phyloP scores from a whole-genome alignment of 2,329 filamentous ascomycete genomes.

The Remersonia thermophila region DNA sequence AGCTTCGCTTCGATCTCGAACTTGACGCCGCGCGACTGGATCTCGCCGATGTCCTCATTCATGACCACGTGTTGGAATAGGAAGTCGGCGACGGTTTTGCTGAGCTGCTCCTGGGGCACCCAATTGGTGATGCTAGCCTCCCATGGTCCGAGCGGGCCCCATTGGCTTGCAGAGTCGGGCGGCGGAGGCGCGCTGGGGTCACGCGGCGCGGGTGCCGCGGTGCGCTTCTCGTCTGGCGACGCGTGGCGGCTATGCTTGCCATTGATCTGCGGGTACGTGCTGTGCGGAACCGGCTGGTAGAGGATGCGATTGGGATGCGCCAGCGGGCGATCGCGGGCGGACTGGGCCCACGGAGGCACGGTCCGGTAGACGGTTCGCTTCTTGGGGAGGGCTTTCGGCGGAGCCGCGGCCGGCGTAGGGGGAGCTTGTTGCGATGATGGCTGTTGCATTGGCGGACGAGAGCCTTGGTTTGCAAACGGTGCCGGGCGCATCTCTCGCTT shows the following conservation, averaged over 20 bases:
- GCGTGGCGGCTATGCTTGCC: slow-evolving; percentile 33
- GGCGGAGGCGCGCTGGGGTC: slow-evolving; percentile 15
- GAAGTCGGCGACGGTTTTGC: slow-evolving; percentile 69
- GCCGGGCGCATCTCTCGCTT: slow-evolving; percentile 35
- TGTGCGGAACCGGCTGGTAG: slow-evolving; percentile 25
- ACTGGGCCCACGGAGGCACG: slow-evolving; percentile 39
- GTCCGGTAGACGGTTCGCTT: slow-evolving; percentile 27
- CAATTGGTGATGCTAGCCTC: slow-evolving; percentile 57
- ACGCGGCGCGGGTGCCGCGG: slow-evolving; percentile 16
- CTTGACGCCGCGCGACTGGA: slow-evolving; percentile 52
- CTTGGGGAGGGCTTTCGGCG: slow-evolving; percentile 26
- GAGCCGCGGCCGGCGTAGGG: slow-evolving; percentile 12
- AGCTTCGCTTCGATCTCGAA: slow-evolving; percentile 94
- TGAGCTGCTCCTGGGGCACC: slow-evolving; percentile 61
- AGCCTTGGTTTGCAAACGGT: slow-evolving; percentile 35
- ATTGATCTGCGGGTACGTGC: slow-evolving; percentile 21
- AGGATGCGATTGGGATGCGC: slow-evolving; percentile 34
- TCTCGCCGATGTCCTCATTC: slow-evolving; percentile 52
- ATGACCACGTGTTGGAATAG: slow-evolving; percentile 60
- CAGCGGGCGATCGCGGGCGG: slow-evolving; percentile 26
- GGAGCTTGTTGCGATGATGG: not conserved
- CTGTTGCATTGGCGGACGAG: slow-evolving; percentile 14
- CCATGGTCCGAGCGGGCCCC: slow-evolving; percentile 41
- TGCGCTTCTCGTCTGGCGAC: slow-evolving; percentile 34
- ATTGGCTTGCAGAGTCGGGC: slow-evolving; percentile 10